Conservation (phyloP, 73 alveolate species). For the Breviolum minutum region DNA sequence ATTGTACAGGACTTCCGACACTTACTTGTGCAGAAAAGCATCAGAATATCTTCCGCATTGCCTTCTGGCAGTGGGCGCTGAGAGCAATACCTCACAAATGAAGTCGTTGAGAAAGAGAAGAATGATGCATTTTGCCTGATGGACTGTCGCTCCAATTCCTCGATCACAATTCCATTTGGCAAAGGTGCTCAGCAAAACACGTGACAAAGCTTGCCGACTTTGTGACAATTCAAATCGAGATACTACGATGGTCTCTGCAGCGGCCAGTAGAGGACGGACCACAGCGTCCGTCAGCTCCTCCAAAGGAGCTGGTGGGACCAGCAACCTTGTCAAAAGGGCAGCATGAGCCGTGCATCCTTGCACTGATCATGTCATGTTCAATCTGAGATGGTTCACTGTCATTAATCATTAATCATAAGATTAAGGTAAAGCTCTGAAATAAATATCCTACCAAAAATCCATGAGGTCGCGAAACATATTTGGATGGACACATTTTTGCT, state of each 20-base stretch:
- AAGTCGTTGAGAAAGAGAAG: slow-evolving; percentile 49
- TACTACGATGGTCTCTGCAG: slow-evolving; percentile 57
- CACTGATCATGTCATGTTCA: too few relatives aligned
- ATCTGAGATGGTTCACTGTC: too few relatives aligned
- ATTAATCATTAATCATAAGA: too few relatives aligned
- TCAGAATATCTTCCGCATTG: slow-evolving; percentile 11
- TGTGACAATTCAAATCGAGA: background rate
- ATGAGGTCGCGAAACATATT: too few relatives aligned
- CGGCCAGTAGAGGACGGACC: slow-evolving; percentile 5
- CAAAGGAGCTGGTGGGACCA: slow-evolving; percentile 36
- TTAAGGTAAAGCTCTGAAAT: too few relatives aligned
- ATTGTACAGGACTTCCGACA: background rate
- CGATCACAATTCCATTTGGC: background rate
- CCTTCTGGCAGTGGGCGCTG: slow-evolving; percentile 20
- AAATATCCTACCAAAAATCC: too few relatives aligned
- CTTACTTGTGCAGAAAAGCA: slow-evolving; percentile 1
- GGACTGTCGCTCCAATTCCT: slow-evolving; percentile 82
- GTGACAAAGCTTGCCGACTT: too few relatives aligned
- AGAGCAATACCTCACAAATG: background rate
- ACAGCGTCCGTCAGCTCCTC: slow-evolving; percentile 37
- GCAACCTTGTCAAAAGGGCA: background rate
- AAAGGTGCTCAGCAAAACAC: background rate
- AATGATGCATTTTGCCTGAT: slow-evolving; percentile 39
- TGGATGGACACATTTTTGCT: too few relatives aligned
- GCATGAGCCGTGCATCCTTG: background rate